Evolutionary conservation across 2,329 filamentous ascomycete species (phyloP), one percentile per base, ranked within the genome.

Genomic region (Tricladium varicosporioides): DNA sequence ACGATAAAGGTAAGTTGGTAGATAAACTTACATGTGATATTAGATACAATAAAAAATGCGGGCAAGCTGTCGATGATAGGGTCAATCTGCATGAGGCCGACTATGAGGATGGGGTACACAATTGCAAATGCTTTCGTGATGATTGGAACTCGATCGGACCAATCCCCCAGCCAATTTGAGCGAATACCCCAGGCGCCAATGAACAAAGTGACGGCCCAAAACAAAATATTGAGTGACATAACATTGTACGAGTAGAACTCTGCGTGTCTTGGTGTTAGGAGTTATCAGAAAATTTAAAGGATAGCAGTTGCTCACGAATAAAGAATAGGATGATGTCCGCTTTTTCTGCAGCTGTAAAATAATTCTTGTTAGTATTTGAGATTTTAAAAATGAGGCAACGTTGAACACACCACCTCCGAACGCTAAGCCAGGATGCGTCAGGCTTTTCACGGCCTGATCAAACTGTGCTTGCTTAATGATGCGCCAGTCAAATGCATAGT

Each of bases 201-300:
- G 14, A 73, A 73, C 15, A 78, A 68, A 31, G 72, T 66, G 3
- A 70, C 61, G 10, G 73, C 70, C 75, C 78, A 81, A 54, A 76
- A 78, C 5, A 79, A 66, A 5, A 76, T 70, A 33, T 78, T 69
- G 31, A 79, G 65, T 8, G 75, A 69, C 64, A 79, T 76, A n/a
- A 76, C 75, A 65, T 78, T 80, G 62, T 80, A 80, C 31, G 71
- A 73, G 57, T 79, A 80, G 50, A 75, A 79, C 63, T 80, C 78
- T 80, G 22, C 22, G 22, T 7, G 7, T 27, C 22, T 27, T 27
- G 22, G 22, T 27, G 22, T 27, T 27, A 27, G 22, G 22, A 27
- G 22, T 27, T 27, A 27, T 27, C 22, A 7, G 22, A 27, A 27
- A 7, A 27, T 27, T 27, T 27, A 7, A 27, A 27, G 7, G 7